phyloP scores from a whole-genome alignment of 2,329 filamentous ascomycete genomes.

The Moelleriella libera region DNA sequence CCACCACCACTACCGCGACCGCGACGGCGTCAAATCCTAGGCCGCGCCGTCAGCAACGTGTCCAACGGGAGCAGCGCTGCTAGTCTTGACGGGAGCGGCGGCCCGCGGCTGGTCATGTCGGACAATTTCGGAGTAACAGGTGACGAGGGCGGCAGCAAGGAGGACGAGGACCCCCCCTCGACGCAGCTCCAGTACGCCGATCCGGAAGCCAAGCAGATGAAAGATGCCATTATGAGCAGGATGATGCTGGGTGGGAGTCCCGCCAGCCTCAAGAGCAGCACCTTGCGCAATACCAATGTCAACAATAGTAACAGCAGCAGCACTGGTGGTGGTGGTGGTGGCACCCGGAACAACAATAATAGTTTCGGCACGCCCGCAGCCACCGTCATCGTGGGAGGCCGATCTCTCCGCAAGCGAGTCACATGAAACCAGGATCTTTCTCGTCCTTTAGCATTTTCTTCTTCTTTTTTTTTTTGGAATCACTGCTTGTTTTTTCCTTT shows the following conservation, averaged over 20 bases:
- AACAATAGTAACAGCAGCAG: background rate
- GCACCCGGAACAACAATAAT: too few relatives aligned
- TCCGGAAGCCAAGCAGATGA: constrained; percentile 29
- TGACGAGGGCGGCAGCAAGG: too few relatives aligned
- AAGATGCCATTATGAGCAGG: constrained; percentile 28
- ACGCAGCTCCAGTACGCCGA: constrained; percentile 42
- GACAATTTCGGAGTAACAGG: constrained; percentile 2
- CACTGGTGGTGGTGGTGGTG: too few relatives aligned
- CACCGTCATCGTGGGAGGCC: too few relatives aligned
- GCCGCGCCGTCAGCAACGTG: constrained; percentile 43
- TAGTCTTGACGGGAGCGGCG: constrained; percentile 16
- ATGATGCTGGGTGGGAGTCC: constrained; percentile 18
- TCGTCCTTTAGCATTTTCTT: too few relatives aligned
- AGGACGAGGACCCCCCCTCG: constrained; percentile 12
- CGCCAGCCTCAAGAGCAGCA: too few relatives aligned
- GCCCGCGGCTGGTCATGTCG: constrained; percentile 4
- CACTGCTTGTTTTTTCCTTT: too few relatives aligned
- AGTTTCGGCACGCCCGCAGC: too few relatives aligned
- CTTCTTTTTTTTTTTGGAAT: too few relatives aligned
- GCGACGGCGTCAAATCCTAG: constrained; percentile 36
- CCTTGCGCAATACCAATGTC: background rate
- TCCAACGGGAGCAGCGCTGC: constrained; percentile 34
- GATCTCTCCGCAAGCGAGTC: too few relatives aligned
- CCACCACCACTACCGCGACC: constrained; percentile 8
- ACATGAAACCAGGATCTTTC: too few relatives aligned